Conservation (phyloP, 2,329 filamentous ascomycete genomes). For the Sporothrix luriei region DNA sequence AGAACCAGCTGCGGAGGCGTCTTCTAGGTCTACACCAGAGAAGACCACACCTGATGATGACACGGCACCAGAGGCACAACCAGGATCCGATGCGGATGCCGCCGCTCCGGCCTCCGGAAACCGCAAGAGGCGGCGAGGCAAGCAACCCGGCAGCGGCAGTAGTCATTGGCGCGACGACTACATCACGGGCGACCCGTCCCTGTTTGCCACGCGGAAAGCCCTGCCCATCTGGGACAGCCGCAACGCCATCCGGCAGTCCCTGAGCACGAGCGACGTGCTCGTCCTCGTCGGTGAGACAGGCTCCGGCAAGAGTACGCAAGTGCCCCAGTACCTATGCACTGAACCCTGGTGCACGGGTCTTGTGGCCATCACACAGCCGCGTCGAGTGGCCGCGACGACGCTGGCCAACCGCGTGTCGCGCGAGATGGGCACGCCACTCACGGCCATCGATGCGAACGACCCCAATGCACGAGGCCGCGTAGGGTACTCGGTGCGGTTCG, state of each 20-base stretch:
- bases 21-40: neutral
- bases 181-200: conserved; percentile 30
- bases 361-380: conserved; percentile 91
- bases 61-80: neutral
- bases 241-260: conserved; percentile 65
- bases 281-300: conserved; percentile 92
- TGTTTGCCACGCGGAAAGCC: conserved; percentile 58
- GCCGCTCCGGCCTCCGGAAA: neutral
- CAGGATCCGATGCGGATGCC: neutral
- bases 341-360: conserved; percentile 86
- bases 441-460: conserved; percentile 31
- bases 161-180: neutral
- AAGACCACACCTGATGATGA: neutral
- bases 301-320: conserved; percentile 94
- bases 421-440: conserved; percentile 64
- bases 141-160: neutral
- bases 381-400: conserved; percentile 89
- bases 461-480: conserved; percentile 59
- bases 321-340: conserved; percentile 81
- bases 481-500: conserved; percentile 94
- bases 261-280: conserved; percentile 62
- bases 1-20: neutral
- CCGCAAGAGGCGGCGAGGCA: conserved; percentile 25
- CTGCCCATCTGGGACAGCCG: conserved; percentile 81
- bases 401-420: conserved; percentile 84